Evolutionary conservation across 148 eudicot genomes (phyloP).

Genomic region (Nyssa sinensis): DNA sequence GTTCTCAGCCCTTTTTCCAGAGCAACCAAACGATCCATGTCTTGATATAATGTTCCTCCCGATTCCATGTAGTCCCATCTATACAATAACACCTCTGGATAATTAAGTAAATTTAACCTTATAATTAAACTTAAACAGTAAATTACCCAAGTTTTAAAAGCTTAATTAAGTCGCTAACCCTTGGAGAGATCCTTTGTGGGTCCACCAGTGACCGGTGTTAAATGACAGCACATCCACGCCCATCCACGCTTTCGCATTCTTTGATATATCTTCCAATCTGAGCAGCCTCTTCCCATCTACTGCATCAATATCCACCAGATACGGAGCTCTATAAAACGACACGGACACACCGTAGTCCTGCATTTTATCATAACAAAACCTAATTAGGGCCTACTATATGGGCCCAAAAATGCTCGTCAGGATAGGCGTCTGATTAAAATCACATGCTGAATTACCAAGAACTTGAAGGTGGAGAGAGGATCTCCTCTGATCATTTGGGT

Average conservation of each 20-base stretch:
- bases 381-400: background rate
- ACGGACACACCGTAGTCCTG: constrained; percentile 81
- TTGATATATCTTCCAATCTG: constrained; percentile 71
- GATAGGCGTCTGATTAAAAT: background rate
- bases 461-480: constrained; percentile 59
- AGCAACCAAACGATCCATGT: constrained; percentile 79
- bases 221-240: constrained; percentile 73
- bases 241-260: constrained; percentile 75
- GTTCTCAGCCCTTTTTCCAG: constrained; percentile 69
- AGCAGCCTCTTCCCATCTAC: constrained; percentile 69
- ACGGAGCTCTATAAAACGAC: constrained; percentile 71
- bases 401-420: background rate
- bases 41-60: constrained; percentile 59
- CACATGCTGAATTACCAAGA: constrained; percentile 43
- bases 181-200: constrained; percentile 79
- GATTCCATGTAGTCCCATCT: constrained; percentile 95
- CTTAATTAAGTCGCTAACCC: constrained; percentile 43
- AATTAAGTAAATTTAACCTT: background rate
- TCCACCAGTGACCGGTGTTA: constrained; percentile 99
- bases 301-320: constrained; percentile 77
- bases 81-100: constrained; percentile 14
- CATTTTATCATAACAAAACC: constrained; percentile 4
- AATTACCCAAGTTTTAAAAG: too few species aligned
- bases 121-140: too few species aligned
- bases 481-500: constrained; percentile 54